Conservation (phyloP, 2,329 filamentous ascomycete genomes). For the Trichophyton schoenleinii region DNA sequence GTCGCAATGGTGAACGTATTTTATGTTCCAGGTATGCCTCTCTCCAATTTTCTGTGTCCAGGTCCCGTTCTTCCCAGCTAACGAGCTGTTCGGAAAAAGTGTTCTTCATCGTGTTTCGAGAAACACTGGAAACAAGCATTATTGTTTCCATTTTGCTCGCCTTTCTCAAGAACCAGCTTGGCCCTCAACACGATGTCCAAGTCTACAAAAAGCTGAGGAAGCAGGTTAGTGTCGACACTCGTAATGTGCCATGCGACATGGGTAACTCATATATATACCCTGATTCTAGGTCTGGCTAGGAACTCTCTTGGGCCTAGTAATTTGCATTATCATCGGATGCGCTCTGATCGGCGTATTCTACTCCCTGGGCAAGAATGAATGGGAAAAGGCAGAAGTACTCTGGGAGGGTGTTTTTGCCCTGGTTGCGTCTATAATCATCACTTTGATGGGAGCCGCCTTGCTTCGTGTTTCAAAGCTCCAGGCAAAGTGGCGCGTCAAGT, state of each 20-base stretch:
- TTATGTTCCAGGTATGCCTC: constrained; percentile 7
- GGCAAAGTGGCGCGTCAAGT: constrained; percentile 7
- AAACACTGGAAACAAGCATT: constrained; percentile 10
- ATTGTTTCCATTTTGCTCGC: constrained; percentile 9
- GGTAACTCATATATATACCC: not conserved
- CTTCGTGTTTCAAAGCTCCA: constrained; percentile 10
- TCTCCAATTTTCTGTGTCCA: too few species aligned
- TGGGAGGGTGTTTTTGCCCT: constrained; percentile 9
- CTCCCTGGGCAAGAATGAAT: constrained; percentile 8
- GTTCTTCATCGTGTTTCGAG: constrained; percentile 11
- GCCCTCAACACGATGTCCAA: not conserved
- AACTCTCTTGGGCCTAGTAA: constrained; percentile 6
- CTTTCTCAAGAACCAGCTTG: constrained; percentile 7
- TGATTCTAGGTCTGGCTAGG: constrained; percentile 7
- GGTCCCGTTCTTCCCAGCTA: not conserved
- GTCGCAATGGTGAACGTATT: constrained; percentile 10
- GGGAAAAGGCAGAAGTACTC: constrained; percentile 9
- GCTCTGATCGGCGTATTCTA: constrained; percentile 10
- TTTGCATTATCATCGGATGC: constrained; percentile 8
- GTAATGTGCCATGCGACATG: too few species aligned
- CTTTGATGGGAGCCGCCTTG: constrained; percentile 9
- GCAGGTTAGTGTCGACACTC: not conserved
- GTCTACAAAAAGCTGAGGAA: constrained; percentile 9
- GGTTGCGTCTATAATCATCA: constrained; percentile 9
- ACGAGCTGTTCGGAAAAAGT: not conserved